Conservation (phyloP, 2,329 filamentous ascomycete species). For the Septoria linicola region DNA sequence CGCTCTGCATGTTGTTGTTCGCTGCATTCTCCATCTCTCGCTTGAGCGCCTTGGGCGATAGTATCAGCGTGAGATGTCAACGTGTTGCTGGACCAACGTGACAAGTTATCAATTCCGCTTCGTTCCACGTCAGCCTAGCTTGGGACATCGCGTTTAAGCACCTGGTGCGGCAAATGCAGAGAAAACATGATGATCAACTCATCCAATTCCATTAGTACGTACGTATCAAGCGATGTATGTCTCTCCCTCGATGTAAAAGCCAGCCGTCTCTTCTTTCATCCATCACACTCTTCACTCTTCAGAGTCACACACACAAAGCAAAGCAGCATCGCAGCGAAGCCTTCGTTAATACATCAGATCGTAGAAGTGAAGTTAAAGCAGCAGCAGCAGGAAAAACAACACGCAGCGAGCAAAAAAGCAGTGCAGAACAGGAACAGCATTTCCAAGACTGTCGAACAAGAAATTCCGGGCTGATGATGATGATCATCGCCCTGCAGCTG, state of each 20-base stretch:
- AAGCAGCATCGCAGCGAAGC: slow-evolving; percentile 10
- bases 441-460: slow-evolving; percentile 15
- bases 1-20: too few species aligned
- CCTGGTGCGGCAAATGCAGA: too few species aligned
- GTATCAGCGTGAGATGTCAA: too few species aligned
- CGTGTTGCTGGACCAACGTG: too few species aligned
- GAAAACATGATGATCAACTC: too few species aligned
- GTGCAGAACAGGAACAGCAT: slow-evolving; percentile 3
- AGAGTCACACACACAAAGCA: slow-evolving; percentile 8
- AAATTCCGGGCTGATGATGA: neutral
- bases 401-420: neutral
- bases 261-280: slow-evolving; percentile 16
- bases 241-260: neutral
- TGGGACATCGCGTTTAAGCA: too few species aligned
- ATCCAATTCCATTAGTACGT: too few species aligned
- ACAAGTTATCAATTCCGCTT: too few species aligned
- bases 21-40: too few species aligned
- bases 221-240: too few species aligned
- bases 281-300: slow-evolving; percentile 12
- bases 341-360: slow-evolving; percentile 18
- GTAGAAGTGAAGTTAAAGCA: slow-evolving; percentile 9
- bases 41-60: too few species aligned
- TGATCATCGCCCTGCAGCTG: neutral
- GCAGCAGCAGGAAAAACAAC: slow-evolving; percentile 4
- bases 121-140: too few species aligned